These are phyloP conservation scores for Wilcoxina mikolae DNA, from an alignment of 495 filamentous ascomycete genomes.

Conservation along the genomic window DNA sequence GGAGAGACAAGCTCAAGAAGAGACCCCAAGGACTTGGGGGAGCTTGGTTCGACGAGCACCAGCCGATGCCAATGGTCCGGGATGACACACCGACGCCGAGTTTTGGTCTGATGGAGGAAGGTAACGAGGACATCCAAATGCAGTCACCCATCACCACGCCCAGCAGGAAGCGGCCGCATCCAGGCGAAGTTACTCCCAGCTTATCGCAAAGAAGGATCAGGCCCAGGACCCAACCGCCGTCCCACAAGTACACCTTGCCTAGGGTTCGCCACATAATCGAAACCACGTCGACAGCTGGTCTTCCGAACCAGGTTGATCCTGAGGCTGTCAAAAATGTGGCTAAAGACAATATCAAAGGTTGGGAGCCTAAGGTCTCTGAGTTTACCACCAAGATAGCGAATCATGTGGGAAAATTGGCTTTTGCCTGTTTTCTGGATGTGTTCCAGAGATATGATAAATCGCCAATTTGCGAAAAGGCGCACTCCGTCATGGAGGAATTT, in stretches of 20 bases:
- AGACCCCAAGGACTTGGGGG: no score
- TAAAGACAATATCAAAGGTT: slow-evolving; percentile 12
- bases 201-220: background rate
- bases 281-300: slow-evolving; percentile 20
- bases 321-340: slow-evolving; percentile 28
- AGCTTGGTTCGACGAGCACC: no score
- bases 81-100: no score
- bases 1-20: no score
- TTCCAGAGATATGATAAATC: slow-evolving; percentile 20
- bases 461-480: slow-evolving; percentile 7
- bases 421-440: slow-evolving; percentile 7
- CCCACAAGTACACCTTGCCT: slow-evolving; percentile 23
- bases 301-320: slow-evolving; percentile 30
- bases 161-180: background rate
- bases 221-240: no score
- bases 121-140: no score
- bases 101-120: no score
- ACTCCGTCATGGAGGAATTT: background rate
- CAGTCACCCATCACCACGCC: no score
- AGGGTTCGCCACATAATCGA: slow-evolving; percentile 29
- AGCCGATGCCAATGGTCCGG: no score
- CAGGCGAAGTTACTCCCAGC: background rate
- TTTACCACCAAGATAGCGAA: slow-evolving; percentile 10
- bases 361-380: slow-evolving; percentile 10
- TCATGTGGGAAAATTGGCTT: slow-evolving; percentile 4